Conservation (phyloP, 1,284 basidiomycete species). For the Naganishia liquefaciens region DNA sequence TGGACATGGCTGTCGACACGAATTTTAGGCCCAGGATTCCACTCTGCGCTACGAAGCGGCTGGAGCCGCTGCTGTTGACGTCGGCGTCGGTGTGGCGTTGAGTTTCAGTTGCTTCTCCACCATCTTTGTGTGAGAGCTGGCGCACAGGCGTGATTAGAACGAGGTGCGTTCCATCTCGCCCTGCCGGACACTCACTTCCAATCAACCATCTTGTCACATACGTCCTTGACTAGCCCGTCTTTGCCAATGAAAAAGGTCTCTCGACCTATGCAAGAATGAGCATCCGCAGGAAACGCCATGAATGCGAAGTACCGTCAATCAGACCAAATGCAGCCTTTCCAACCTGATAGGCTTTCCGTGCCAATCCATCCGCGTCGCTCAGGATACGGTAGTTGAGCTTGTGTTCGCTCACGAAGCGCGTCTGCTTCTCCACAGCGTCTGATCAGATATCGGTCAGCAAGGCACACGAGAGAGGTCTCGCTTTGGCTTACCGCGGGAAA, state of each 20-base stretch:
- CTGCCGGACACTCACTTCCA: constrained; percentile 14
- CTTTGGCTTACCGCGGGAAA: constrained; percentile 57
- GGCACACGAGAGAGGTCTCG: background rate
- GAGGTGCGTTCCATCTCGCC: background rate
- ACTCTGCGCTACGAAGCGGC: background rate
- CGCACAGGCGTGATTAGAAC: background rate
- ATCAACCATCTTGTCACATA: constrained; percentile 37
- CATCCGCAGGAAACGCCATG: background rate
- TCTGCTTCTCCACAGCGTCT: constrained; percentile 69
- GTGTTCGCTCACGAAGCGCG: constrained; percentile 69
- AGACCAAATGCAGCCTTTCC: constrained; percentile 68
- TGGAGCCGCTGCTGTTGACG: constrained; percentile 17
- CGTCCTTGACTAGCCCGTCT: constrained; percentile 66
- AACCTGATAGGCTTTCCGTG: constrained; percentile 65
- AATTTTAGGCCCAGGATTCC: too few relatives aligned
- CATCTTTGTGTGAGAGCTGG: constrained; percentile 21
- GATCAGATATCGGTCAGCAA: background rate
- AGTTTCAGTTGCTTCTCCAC: constrained; percentile 25
- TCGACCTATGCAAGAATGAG: constrained; percentile 55
- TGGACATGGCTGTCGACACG: too few relatives aligned
- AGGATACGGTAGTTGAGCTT: constrained; percentile 72
- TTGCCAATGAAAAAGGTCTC: constrained; percentile 73
- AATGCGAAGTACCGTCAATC: constrained; percentile 51
- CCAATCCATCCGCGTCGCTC: constrained; percentile 66
- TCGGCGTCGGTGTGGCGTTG: constrained; percentile 17